A percentile compares a stretch with the other conserved stretches of the same genome.
Evolutionary conservation across 306 rosid genomes (phyloP).

Genomic region (Myrica gale): DNA sequence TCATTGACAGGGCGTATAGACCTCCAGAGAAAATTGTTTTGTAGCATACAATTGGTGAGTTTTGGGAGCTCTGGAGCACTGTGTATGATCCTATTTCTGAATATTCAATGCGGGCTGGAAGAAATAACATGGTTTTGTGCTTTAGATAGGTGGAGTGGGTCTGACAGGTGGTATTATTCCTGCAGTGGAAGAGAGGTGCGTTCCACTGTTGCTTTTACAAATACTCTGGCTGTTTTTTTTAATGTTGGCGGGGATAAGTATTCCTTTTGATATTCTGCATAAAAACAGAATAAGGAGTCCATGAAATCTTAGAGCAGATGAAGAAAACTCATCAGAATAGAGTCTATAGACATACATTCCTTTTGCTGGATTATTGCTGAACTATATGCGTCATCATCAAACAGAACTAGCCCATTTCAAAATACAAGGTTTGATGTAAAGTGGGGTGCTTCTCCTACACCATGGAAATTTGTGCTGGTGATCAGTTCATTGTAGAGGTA

Average conservation of each 20-base stretch:
- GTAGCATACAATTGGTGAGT: conserved; percentile 94
- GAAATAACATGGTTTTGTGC: conserved; percentile 37
- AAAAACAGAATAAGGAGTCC: too few relatives aligned
- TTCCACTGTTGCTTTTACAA: conserved; percentile 24
- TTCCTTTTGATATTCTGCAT: not conserved
- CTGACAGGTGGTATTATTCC: conserved; percentile 78
- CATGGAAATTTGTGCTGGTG: not conserved
- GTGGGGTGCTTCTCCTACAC: too few relatives aligned
- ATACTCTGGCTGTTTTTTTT: conserved; percentile 7
- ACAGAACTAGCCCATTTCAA: not conserved
- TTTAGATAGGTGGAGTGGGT: conserved; percentile 89
- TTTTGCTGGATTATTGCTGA: too few relatives aligned
- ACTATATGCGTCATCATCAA: too few relatives aligned
- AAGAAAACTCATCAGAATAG: not conserved
- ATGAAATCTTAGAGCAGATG: not conserved
- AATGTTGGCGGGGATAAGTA: not conserved
- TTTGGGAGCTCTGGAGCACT: conserved; percentile 21
- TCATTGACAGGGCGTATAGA: conserved; percentile 81
- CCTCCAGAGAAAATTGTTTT: conserved; percentile 89
- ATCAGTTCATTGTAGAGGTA: not conserved
- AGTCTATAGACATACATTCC: not conserved
- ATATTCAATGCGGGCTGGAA: conserved; percentile 24
- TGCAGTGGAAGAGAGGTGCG: conserved; percentile 91
- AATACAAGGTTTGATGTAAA: not conserved
- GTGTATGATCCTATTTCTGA: conserved; percentile 22